These are phyloP conservation scores for Pelargonium cotyledonis DNA, from an alignment of 441 rosid genomes.

Conservation along the genomic window DNA sequence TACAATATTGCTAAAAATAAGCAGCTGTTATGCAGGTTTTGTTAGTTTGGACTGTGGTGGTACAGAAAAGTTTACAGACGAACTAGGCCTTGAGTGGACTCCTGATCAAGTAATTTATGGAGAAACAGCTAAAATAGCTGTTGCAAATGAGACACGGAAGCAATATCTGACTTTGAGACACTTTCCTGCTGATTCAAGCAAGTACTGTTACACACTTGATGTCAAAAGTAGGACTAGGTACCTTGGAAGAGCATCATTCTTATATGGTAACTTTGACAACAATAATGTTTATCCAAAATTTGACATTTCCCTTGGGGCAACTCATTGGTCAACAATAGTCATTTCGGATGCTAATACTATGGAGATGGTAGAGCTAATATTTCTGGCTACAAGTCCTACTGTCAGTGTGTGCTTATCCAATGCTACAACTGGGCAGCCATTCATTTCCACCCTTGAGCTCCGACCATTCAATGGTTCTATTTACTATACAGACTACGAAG, in stretches of 20 bases:
- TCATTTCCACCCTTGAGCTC: slow-evolving; percentile 94
- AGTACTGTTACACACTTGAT: slow-evolving; percentile 73
- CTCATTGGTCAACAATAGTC: slow-evolving; percentile 90
- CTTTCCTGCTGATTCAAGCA: slow-evolving; percentile 88
- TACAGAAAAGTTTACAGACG: slow-evolving; percentile 55
- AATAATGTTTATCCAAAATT: slow-evolving; percentile 86
- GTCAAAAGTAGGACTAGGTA: slow-evolving; percentile 72
- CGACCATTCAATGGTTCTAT: slow-evolving; percentile 86
- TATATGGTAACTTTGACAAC: slow-evolving; percentile 81
- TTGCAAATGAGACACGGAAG: slow-evolving; percentile 53
- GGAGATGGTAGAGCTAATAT: slow-evolving; percentile 68
- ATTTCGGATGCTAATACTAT: slow-evolving; percentile 67
- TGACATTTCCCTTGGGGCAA: slow-evolving; percentile 80
- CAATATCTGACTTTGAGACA: slow-evolving; percentile 71
- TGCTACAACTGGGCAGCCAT: slow-evolving; percentile 94
- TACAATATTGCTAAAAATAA: background rate
- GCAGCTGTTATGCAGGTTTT: slow-evolving; percentile 49
- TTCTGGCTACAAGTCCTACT: slow-evolving; percentile 65
- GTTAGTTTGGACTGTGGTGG: slow-evolving; percentile 94
- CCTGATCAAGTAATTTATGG: slow-evolving; percentile 54
- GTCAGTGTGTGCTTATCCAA: slow-evolving; percentile 83
- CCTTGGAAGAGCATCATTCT: slow-evolving; percentile 81
- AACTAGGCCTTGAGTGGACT: slow-evolving; percentile 72
- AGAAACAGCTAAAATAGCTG: slow-evolving; percentile 49
- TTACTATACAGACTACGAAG: slow-evolving; percentile 54